Evolutionary conservation across 768 basidiomycete genomes (phyloP).

Genomic region (Sistotremastrum suecicum): DNA sequence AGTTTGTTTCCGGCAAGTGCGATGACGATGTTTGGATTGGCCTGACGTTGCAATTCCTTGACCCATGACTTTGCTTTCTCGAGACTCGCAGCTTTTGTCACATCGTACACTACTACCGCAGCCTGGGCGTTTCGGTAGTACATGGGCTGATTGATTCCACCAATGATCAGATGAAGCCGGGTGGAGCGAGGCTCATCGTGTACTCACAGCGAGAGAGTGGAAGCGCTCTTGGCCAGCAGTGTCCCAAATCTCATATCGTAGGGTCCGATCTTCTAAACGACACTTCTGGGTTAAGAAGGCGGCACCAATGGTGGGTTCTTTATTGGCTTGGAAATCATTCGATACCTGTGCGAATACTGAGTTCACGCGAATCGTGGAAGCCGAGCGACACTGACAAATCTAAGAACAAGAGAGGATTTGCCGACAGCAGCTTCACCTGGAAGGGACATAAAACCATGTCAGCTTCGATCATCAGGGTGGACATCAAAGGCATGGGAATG

Average conservation of each 20-base stretch:
- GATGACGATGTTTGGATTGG: constrained; percentile 98
- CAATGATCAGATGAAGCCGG: constrained; percentile 3
- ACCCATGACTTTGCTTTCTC: constrained; percentile 99
- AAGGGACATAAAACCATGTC: neutral
- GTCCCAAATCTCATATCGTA: constrained; percentile 96
- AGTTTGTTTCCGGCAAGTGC: constrained; percentile 97
- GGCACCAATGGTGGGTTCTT: constrained; percentile 96
- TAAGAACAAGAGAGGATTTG: constrained; percentile 95
- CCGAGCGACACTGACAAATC: constrained; percentile 55
- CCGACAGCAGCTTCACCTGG: constrained; percentile 96
- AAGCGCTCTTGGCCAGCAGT: constrained; percentile 94
- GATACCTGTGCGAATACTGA: constrained; percentile 43
- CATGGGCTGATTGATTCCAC: constrained; percentile 56
- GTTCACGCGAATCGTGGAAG: constrained; percentile 8
- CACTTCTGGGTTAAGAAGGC: constrained; percentile 95
- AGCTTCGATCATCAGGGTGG: neutral
- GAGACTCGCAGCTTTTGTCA: constrained; percentile 88
- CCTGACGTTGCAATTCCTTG: constrained; percentile 96
- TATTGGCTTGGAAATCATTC: constrained; percentile 98
- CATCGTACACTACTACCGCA: constrained; percentile 95
- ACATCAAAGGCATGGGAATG: constrained; percentile 2
- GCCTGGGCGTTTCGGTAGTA: constrained; percentile 98
- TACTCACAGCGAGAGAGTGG: constrained; percentile 83
- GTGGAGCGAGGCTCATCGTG: neutral
- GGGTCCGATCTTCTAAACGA: constrained; percentile 82